Evolutionary conservation across 2,329 filamentous ascomycete genomes (phyloP).

Genomic region (Monilinia fructicola): DNA sequence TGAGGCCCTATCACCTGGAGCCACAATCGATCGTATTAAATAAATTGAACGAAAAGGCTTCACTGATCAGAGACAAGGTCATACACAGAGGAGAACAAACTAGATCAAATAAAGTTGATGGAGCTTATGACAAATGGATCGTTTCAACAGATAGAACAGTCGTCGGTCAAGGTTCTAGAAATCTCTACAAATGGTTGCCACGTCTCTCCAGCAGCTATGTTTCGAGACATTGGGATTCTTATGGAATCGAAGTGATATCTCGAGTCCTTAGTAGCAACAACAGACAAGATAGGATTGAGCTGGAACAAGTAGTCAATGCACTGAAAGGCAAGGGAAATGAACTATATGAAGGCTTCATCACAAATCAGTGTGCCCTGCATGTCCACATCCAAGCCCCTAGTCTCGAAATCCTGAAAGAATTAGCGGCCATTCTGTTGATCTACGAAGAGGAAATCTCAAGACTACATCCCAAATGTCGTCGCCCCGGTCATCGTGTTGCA

Average conservation of each 20-base stretch:
- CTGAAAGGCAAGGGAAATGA: conserved; percentile 21
- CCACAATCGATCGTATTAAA: conserved; percentile 27
- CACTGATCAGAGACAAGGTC: conserved; percentile 20
- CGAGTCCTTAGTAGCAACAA: conserved; percentile 26
- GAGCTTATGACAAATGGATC: conserved; percentile 29
- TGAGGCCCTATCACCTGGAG: conserved; percentile 25
- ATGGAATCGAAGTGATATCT: conserved; percentile 33
- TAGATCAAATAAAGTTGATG: conserved; percentile 15
- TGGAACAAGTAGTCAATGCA: conserved; percentile 26
- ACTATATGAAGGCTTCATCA: conserved; percentile 31
- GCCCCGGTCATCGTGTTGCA: conserved; percentile 27
- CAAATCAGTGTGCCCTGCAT: conserved; percentile 36
- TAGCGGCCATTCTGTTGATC: conserved; percentile 33
- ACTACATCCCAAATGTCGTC: conserved; percentile 33
- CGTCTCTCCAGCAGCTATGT: conserved; percentile 2
- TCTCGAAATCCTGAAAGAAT: conserved; percentile 28
- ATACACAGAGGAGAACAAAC: neutral
- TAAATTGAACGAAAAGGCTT: conserved; percentile 20
- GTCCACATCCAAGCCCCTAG: conserved; percentile 34
- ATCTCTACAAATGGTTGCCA: conserved; percentile 32
- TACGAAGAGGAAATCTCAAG: conserved; percentile 35
- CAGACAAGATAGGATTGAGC: conserved; percentile 17
- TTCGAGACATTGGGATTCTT: conserved; percentile 33
- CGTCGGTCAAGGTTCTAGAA: conserved; percentile 32
- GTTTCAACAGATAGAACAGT: conserved; percentile 30